A percentile compares a stretch with the other conserved stretches of the same genome.
Evolutionary conservation across 805 yeast genomes (phyloP).

Genomic region (Sugiyamaella valdiviana): DNA sequence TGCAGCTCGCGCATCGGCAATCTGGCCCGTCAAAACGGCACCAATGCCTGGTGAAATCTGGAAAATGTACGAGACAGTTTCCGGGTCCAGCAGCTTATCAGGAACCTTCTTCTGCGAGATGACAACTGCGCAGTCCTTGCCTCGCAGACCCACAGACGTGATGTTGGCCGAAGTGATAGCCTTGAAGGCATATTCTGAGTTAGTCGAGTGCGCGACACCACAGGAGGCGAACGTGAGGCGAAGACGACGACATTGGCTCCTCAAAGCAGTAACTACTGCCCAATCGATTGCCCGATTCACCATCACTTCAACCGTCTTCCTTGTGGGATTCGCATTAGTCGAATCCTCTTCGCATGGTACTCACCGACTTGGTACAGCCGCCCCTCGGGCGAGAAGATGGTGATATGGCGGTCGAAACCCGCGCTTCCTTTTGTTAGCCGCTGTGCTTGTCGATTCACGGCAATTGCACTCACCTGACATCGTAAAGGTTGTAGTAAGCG

Average conservation of each 20-base stretch:
- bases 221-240: too few species aligned
- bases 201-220: too few species aligned
- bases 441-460: neutral
- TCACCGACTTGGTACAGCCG: slow-evolving; percentile 79
- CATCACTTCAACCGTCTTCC: neutral
- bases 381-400: slow-evolving; percentile 98
- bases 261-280: too few species aligned
- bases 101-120: slow-evolving; percentile 95
- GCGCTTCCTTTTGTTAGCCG: slow-evolving; percentile 48
- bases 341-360: slow-evolving; percentile 6
- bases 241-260: too few species aligned
- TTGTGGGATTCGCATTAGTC: too few species aligned
- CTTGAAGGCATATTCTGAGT: slow-evolving; percentile 86
- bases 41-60: slow-evolving; percentile 77
- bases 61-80: slow-evolving; percentile 81
- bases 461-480: slow-evolving; percentile 38
- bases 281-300: too few species aligned
- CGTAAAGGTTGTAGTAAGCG: slow-evolving; percentile 3
- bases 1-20: slow-evolving; percentile 86
- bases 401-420: slow-evolving; percentile 98
- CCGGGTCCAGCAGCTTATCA: slow-evolving; percentile 84
- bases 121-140: slow-evolving; percentile 79
- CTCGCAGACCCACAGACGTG: slow-evolving; percentile 82
- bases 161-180: slow-evolving; percentile 91
- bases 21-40: slow-evolving; percentile 85